Evolutionary conservation across 768 basidiomycete genomes (phyloP).

Genomic region (Calocera viscosa): DNA sequence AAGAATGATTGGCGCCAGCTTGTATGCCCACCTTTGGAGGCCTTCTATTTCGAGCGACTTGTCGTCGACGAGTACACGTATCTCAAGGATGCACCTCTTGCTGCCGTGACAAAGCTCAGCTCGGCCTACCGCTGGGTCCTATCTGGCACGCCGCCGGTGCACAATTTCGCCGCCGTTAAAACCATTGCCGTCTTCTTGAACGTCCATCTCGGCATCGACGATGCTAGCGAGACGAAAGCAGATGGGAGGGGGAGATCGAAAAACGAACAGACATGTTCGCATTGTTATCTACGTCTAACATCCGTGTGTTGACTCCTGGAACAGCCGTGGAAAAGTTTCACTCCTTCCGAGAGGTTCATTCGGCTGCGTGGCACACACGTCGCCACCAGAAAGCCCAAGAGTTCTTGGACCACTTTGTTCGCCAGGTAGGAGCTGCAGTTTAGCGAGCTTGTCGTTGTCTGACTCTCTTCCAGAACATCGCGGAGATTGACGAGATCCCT

Average conservation of each 20-base stretch:
- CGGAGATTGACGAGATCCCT: conserved; percentile 93
- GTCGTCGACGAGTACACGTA: conserved; percentile 96
- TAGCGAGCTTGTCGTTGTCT: not conserved
- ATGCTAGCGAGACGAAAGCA: conserved; percentile 70
- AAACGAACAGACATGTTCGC: conserved; percentile 66
- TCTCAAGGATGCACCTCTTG: conserved; percentile 63
- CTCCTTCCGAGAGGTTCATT: conserved; percentile 90
- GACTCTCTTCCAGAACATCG: conserved; percentile 57
- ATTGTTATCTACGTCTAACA: not conserved
- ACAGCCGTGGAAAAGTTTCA: conserved; percentile 85
- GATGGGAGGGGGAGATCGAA: conserved; percentile 57
- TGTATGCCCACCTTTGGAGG: conserved; percentile 73
- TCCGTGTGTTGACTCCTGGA: conserved; percentile 19
- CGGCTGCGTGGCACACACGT: conserved; percentile 81
- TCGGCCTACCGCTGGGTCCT: conserved; percentile 84
- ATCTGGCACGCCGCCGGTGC: conserved; percentile 90
- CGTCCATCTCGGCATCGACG: conserved; percentile 84
- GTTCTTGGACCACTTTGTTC: conserved; percentile 70
- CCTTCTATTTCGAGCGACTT: conserved; percentile 81
- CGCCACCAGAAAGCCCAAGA: conserved; percentile 69
- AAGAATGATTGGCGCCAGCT: conserved; percentile 64
- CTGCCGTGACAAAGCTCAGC: conserved; percentile 61
- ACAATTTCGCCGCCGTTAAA: conserved; percentile 81
- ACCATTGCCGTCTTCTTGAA: conserved; percentile 80
- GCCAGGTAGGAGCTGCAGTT: conserved; percentile 43